Evolutionary conservation across 345 rosid species (phyloP).

Genomic region (Cardamine resedifolia): DNA sequence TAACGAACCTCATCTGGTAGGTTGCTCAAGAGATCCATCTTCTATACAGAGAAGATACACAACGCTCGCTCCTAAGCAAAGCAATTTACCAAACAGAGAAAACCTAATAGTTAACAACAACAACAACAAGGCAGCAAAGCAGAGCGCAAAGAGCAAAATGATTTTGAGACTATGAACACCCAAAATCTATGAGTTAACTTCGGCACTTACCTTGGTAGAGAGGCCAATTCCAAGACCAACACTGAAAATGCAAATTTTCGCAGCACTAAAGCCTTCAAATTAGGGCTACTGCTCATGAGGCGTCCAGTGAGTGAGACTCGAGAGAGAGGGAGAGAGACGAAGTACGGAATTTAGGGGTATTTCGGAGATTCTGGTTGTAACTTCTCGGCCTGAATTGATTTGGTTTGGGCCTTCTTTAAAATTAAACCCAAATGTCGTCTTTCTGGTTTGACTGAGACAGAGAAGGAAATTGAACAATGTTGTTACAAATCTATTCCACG

Average conservation of each 20-base stretch:
- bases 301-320: not conserved
- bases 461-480: too few relatives aligned
- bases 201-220: too few relatives aligned
- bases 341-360: not conserved
- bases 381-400: too few relatives aligned
- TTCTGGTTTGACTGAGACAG: too few relatives aligned
- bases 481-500: too few relatives aligned
- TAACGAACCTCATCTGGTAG: conserved; percentile 10
- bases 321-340: not conserved
- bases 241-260: not conserved
- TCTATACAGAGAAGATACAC: too few relatives aligned
- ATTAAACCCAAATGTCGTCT: too few relatives aligned
- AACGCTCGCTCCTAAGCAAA: too few relatives aligned
- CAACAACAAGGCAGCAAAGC: too few relatives aligned
- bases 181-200: not conserved
- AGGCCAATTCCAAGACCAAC: not conserved
- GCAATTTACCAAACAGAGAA: too few relatives aligned
- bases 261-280: not conserved
- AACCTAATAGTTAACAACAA: not conserved
- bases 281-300: not conserved
- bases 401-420: too few relatives aligned
- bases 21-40: conserved; percentile 23
- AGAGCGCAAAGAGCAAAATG: not conserved
- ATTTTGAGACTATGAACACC: not conserved
- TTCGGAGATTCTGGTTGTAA: too few relatives aligned